These are phyloP conservation scores for Fusarium coicis DNA, from an alignment of 2,329 filamentous ascomycete genomes.

Conservation along the genomic window DNA sequence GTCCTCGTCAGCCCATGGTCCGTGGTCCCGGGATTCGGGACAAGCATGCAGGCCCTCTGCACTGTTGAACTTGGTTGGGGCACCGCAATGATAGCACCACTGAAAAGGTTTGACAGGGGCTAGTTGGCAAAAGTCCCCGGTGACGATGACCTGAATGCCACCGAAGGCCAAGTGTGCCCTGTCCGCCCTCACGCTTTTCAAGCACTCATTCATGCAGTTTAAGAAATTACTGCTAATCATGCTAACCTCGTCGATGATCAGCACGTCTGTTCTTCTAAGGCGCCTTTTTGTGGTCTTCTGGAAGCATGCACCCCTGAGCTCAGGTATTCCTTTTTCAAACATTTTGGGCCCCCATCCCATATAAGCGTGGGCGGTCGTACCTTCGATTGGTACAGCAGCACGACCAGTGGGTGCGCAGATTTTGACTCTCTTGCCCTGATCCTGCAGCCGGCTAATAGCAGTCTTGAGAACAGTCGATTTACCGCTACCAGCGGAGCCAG, in stretches of 20 bases:
- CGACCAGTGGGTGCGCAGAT: conserved; percentile 67
- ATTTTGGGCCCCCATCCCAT: conserved; percentile 63
- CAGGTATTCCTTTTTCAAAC: background rate
- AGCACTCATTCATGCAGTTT: accelerated
- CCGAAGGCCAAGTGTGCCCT: no score
- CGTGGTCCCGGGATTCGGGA: conserved; percentile 50
- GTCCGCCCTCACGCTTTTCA: background rate
- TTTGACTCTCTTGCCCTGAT: background rate
- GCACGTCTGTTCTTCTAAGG: accelerated
- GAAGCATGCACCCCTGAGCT: accelerated
- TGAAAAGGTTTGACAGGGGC: accelerated
- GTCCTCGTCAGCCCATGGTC: conserved; percentile 57
- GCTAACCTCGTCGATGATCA: background rate
- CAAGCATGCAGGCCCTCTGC: background rate
- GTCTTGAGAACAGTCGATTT: conserved; percentile 43
- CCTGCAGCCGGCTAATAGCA: background rate
- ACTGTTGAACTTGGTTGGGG: no score
- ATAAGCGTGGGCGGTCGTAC: conserved; percentile 66
- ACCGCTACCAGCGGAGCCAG: conserved; percentile 62
- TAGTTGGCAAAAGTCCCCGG: background rate
- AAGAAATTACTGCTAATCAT: background rate
- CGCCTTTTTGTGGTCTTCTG: background rate
- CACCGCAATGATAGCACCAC: conserved; percentile 35
- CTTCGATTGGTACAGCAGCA: conserved; percentile 66
- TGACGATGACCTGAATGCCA: background rate